Evolutionary conservation across 176 grass and related monocot species (phyloP), one percentile per base, ranked within the genome.

Genomic region (Alloteropsis semialata): DNA sequence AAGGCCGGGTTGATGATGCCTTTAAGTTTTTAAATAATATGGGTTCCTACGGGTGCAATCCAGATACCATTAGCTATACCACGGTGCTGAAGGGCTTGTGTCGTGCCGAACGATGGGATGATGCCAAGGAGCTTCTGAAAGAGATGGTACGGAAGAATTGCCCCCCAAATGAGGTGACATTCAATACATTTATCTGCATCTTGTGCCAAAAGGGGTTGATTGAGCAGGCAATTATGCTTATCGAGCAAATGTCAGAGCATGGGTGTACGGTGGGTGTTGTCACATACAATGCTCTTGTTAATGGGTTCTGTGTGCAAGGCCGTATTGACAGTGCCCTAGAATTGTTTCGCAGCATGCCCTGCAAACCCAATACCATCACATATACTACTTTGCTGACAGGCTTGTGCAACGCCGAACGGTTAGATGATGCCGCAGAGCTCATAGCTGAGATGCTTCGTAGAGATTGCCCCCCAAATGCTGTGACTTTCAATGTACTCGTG

Each of bases 371-470:
- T 50, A 94, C 89, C 53, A 87, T 91, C 72, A 94, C 89, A 56
- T 94, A 94, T 69, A 94, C 89, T 41, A 94, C 88, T 44, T 81
- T 94, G 74, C 80, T 94, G 63, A 88, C 92, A 60, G 92, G 82
- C 29, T 43, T 94, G 69, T 94, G 92, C 74, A 88, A 94, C 38
- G 68, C 79, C 4, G 86, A 90, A 16, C 72, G 73, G 25, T 68
- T 88, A 43, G 74, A 86, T 84, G 82, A 8, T 80, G 88, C 88
- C 38, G 48, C 87, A 55, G 77, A 76, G 60, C 87, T 89, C 27
- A 34, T 89, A 62, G 61, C 87, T 81, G 70, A 89, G 77, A 89
- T 89, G 87, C 56, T 89, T 76, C 43, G 49, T 21, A 85, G 84
- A 39, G 77, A 89, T 45, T 85, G 77, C 16, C 43, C 82, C 81